A percentile compares a stretch with the other conserved stretches of the same genome.
Evolutionary conservation across 1,284 basidiomycete species (phyloP).

Genomic region (Leccinum griseonigrum): DNA sequence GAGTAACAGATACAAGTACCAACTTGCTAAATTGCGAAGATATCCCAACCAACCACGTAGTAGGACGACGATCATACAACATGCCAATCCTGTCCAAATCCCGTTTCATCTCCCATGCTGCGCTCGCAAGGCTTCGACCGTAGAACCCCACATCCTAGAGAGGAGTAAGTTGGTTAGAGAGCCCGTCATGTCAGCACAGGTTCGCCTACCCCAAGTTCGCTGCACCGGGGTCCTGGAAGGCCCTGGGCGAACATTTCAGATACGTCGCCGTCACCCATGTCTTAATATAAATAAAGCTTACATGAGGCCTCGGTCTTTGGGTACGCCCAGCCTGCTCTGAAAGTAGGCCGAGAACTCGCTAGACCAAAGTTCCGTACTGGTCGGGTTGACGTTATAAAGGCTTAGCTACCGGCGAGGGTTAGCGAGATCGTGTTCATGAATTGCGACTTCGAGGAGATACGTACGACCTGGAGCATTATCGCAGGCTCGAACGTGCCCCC

Average conservation of each 20-base stretch:
- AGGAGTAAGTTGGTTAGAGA: background rate
- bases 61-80: background rate
- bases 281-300: conserved; percentile 26
- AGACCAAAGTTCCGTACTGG: conserved; percentile 52
- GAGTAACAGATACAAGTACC: background rate
- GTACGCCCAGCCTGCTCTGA: conserved; percentile 47
- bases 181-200: background rate
- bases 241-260: conserved; percentile 50
- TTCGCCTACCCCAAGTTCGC: conserved; percentile 49
- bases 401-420: conserved; percentile 40
- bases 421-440: background rate
- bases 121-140: conserved; percentile 11
- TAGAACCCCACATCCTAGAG: conserved; percentile 15
- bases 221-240: conserved; percentile 58
- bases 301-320: conserved; percentile 54
- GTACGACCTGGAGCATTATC: conserved; percentile 53
- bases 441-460: conserved; percentile 22
- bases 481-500: conserved; percentile 62
- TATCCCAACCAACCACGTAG: background rate
- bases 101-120: background rate
- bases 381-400: conserved; percentile 52
- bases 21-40: background rate
- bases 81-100: background rate
- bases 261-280: conserved; percentile 34
- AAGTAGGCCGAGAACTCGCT: conserved; percentile 54